phyloP scores from a whole-genome alignment of 192 early-diverging fungal species.

The Gorgonomyces haynaldii region DNA sequence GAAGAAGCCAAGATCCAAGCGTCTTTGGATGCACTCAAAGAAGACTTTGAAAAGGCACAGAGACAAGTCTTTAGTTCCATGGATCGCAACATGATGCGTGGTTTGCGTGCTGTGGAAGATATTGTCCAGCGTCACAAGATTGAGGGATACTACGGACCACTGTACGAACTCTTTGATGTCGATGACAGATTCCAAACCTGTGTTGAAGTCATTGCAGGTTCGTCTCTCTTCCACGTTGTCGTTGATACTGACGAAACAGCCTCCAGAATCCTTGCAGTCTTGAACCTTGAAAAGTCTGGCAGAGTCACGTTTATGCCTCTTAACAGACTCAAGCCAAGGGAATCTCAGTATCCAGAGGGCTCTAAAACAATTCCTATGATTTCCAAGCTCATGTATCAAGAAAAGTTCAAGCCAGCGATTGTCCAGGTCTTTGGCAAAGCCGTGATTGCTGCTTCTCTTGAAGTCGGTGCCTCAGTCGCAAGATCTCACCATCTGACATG shows the following conservation, averaged over 20 bases:
- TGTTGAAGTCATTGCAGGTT: slow-evolving; percentile 79
- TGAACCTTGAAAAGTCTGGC: slow-evolving; percentile 53
- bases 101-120: slow-evolving; percentile 55
- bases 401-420: slow-evolving; percentile 60
- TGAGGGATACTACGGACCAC: slow-evolving; percentile 74
- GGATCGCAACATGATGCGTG: slow-evolving; percentile 71
- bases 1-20: slow-evolving; percentile 67
- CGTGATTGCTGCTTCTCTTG: slow-evolving; percentile 72
- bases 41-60: slow-evolving; percentile 66
- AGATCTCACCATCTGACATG: slow-evolving; percentile 63
- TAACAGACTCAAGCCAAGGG: slow-evolving; percentile 62
- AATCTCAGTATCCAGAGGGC: slow-evolving; percentile 48
- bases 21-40: slow-evolving; percentile 50
- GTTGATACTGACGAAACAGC: slow-evolving; percentile 92
- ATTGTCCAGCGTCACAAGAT: slow-evolving; percentile 53
- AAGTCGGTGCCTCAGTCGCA: slow-evolving; percentile 69
- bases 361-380: slow-evolving; percentile 78
- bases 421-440: slow-evolving; percentile 87
- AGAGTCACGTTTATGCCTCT: slow-evolving; percentile 94
- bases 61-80: slow-evolving; percentile 60
- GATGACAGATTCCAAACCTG: slow-evolving; percentile 72
- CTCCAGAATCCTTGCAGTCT: slow-evolving; percentile 46
- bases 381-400: slow-evolving; percentile 60
- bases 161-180: slow-evolving; percentile 86
- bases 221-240: slow-evolving; percentile 81